Percentiles rank a stretch among this genome's conserved stretches.
Conservation (phyloP, 2,329 filamentous ascomycete species). For the Chaetomiaceae sp. region DNA sequence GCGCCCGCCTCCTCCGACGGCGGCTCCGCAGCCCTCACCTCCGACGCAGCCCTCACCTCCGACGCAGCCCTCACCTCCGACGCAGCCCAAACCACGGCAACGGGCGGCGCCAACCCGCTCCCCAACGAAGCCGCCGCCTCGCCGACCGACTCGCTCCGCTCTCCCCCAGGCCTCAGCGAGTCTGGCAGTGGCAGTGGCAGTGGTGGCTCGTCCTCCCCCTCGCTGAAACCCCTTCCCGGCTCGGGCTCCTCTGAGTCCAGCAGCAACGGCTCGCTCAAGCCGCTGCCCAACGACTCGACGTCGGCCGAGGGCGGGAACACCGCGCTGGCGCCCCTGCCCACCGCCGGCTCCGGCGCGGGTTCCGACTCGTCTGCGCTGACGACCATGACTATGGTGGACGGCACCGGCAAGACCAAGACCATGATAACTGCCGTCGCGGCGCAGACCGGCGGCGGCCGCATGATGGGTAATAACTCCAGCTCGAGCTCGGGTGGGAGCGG, state of each 20-base stretch:
- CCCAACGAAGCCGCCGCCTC: not conserved
- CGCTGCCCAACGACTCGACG: not conserved
- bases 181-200: not conserved
- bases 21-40: constrained; percentile 1
- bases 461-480: not conserved
- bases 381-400: constrained; percentile 10
- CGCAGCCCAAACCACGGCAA: constrained; percentile 1
- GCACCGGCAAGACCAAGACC: constrained; percentile 6
- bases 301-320: not conserved
- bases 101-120: not conserved
- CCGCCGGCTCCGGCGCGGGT: not conserved
- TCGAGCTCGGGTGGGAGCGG: not conserved
- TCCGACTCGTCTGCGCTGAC: not conserved
- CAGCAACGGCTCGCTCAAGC: not conserved
- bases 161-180: not conserved
- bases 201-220: not conserved
- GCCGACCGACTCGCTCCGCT: not conserved
- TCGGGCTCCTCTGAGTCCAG: not conserved
- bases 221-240: constrained; percentile 1
- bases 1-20: not conserved
- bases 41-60: not conserved
- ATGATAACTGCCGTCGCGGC: constrained; percentile 6
- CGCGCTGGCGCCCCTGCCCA: not conserved
- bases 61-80: not conserved
- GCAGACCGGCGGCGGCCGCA: constrained; percentile 1